Conservation (phyloP, 2,329 filamentous ascomycete genomes). For the Sporothrix mexicana region DNA sequence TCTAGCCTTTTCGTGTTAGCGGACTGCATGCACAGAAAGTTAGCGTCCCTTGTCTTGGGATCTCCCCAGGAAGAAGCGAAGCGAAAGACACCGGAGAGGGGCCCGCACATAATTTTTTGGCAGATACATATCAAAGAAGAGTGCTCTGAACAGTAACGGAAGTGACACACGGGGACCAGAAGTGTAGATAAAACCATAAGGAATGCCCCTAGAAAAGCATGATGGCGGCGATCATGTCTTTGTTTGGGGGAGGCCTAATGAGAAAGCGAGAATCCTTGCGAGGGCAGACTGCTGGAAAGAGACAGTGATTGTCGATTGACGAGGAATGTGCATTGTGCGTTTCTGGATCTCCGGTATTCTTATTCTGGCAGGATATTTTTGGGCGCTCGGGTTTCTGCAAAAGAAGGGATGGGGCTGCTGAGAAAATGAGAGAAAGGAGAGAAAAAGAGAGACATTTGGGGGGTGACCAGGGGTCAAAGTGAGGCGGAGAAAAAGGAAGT, state of each 20-base stretch:
- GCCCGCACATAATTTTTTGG: slow-evolving; percentile 1
- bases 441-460: background rate
- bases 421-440: background rate
- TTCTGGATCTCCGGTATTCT: background rate
- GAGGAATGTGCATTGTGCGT: background rate
- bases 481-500: background rate
- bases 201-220: no score
- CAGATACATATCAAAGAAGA: no score
- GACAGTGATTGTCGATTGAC: background rate
- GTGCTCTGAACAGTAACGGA: no score
- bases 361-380: background rate
- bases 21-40: background rate
- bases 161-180: background rate
- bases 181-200: background rate
- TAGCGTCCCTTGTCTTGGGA: background rate
- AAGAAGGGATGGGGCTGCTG: slow-evolving; percentile 7
- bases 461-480: background rate
- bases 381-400: background rate
- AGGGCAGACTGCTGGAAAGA: slow-evolving; percentile 6
- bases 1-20: background rate
- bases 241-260: background rate
- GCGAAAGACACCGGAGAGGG: slow-evolving; percentile 1
- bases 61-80: background rate
- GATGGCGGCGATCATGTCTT: no score
- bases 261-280: background rate